phyloP scores from a whole-genome alignment of 257 asterid genomes.

The Solanum gracilifrons region DNA sequence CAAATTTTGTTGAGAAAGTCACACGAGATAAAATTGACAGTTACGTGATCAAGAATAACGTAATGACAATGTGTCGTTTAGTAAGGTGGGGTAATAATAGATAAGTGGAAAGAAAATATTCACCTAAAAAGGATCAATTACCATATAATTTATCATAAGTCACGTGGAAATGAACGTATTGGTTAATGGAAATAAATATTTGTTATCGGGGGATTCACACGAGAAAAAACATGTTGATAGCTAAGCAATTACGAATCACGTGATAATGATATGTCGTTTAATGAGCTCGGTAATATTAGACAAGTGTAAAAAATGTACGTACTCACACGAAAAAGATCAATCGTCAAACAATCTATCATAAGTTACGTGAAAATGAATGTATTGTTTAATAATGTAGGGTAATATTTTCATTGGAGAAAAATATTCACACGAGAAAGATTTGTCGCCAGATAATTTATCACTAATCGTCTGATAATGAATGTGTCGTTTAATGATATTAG shows the following conservation, averaged over 20 bases:
- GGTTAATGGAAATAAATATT: no score
- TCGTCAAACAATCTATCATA: not conserved
- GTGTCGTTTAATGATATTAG: not conserved
- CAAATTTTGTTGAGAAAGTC: fast-evolving
- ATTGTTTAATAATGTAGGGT: not conserved
- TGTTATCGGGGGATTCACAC: not conserved
- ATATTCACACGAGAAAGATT: not conserved
- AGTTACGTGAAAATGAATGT: not conserved
- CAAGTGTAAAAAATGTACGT: not conserved
- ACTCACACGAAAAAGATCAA: not conserved
- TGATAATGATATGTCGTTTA: not conserved
- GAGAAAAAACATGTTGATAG: not conserved
- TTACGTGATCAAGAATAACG: no score
- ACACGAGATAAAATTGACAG: no score
- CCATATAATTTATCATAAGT: fast-evolving
- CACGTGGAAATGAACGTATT: no score
- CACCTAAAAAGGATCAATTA: not conserved
- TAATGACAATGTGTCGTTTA: no score
- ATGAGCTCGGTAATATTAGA: not conserved
- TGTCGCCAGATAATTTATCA: not conserved
- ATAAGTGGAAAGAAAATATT: not conserved
- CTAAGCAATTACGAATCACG: not conserved
- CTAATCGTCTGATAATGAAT: no score
- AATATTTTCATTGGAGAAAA: not conserved
- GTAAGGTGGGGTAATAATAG: not conserved